phyloP scores from a whole-genome alignment of 2,329 filamentous ascomycete genomes.

The Epichloe bromicola region DNA sequence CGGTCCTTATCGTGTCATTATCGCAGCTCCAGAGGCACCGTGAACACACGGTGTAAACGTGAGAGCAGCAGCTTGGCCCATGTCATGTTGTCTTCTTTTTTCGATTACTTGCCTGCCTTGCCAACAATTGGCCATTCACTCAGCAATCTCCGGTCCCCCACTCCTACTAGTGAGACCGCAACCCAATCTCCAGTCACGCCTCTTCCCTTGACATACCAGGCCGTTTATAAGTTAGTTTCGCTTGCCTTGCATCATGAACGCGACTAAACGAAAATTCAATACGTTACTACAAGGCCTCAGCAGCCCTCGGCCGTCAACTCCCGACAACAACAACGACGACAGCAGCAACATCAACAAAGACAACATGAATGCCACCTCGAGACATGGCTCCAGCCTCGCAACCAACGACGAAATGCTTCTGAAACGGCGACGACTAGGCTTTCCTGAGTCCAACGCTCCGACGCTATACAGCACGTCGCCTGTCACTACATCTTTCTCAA shows the following conservation, averaged over 20 bases:
- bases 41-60: too few species aligned
- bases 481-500: slow-evolving; percentile 10
- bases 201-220: not conserved
- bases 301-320: slow-evolving; percentile 19
- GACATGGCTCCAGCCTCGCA: slow-evolving; percentile 8
- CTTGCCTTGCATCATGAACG: slow-evolving; percentile 40
- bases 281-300: slow-evolving; percentile 56
- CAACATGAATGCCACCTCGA: slow-evolving; percentile 12
- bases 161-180: not conserved
- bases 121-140: too few species aligned
- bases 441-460: slow-evolving; percentile 26
- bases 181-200: slow-evolving; percentile 1
- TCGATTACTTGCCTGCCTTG: not conserved
- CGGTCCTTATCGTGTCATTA: slow-evolving; percentile 10
- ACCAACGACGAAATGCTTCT: slow-evolving; percentile 29
- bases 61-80: too few species aligned
- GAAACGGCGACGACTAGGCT: slow-evolving; percentile 40
- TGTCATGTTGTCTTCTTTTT: not conserved
- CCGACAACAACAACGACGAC: slow-evolving; percentile 2
- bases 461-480: slow-evolving; percentile 10
- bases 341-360: not conserved
- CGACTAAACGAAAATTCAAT: slow-evolving; percentile 77
- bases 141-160: slow-evolving; percentile 2
- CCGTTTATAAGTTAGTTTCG: not conserved
- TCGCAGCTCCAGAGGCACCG: not conserved